Percentiles rank a stretch among this genome's conserved stretches.
Evolutionary conservation across 805 yeast species (phyloP).

Genomic region (Tetrapisispora arboricola): DNA sequence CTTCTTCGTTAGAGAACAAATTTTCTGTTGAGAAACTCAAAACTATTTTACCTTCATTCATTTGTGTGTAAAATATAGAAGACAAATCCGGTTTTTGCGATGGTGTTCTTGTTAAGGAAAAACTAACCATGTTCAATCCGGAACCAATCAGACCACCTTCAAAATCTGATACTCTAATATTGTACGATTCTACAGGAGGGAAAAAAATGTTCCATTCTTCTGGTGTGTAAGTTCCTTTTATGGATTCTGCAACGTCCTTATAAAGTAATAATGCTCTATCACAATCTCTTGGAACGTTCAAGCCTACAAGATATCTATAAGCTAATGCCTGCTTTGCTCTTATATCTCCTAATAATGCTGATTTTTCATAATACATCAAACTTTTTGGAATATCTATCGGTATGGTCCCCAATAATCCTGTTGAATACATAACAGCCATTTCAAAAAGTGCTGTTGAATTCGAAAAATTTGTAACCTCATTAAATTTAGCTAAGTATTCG

Average conservation of each 20-base stretch:
- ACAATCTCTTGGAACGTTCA: constrained; percentile 47
- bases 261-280: constrained; percentile 51
- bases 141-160: constrained; percentile 61
- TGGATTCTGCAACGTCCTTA: constrained; percentile 37
- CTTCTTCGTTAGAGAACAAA: constrained; percentile 18
- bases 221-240: constrained; percentile 21
- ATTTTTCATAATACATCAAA: constrained; percentile 55
- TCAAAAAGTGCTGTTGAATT: constrained; percentile 64
- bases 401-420: constrained; percentile 73
- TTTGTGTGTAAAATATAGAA: constrained; percentile 23
- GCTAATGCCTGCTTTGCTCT: constrained; percentile 74
- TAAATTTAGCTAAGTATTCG: constrained; percentile 41
- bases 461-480: constrained; percentile 30
- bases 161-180: constrained; percentile 56
- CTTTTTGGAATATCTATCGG: constrained; percentile 56
- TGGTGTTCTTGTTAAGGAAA: constrained; percentile 31
- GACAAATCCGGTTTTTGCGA: constrained; percentile 25
- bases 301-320: constrained; percentile 50
- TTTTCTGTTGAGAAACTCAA: constrained; percentile 7
- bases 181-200: constrained; percentile 35
- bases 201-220: constrained; percentile 36
- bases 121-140: constrained; percentile 39
- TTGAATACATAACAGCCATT: constrained; percentile 65
- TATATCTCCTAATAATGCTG: constrained; percentile 56
- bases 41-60: constrained; percentile 21